phyloP scores from a whole-genome alignment of 2,329 filamentous ascomycete genomes.

The Aphanoascus verrucosus region DNA sequence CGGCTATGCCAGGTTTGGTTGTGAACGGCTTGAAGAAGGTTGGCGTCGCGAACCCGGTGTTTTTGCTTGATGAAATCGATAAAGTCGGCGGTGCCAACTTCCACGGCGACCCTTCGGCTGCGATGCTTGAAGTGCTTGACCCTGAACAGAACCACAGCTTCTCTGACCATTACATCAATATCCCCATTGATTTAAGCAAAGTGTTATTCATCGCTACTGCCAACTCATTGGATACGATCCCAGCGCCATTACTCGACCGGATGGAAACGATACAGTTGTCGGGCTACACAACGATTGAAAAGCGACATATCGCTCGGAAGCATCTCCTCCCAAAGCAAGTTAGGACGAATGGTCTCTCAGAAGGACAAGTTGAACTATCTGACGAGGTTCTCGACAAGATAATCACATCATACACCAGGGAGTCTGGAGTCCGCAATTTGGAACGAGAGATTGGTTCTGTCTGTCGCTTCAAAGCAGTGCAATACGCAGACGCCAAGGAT shows the following conservation, averaged over 20 bases:
- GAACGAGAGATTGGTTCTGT: conserved; percentile 93
- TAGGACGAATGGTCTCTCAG: conserved; percentile 70
- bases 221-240: conserved; percentile 89
- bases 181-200: conserved; percentile 90
- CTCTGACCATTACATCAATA: conserved; percentile 90
- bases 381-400: conserved; percentile 87
- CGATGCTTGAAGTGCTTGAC: conserved; percentile 95
- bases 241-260: conserved; percentile 81
- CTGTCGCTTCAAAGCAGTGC: conserved; percentile 87
- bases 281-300: conserved; percentile 94
- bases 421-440: conserved; percentile 89
- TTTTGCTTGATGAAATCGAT: conserved; percentile 94
- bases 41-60: conserved; percentile 87
- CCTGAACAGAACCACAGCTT: conserved; percentile 95
- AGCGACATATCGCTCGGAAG: conserved; percentile 82
- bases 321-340: conserved; percentile 97
- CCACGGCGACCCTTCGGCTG: conserved; percentile 89
- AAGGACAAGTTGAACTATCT: conserved; percentile 63
- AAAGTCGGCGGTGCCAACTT: conserved; percentile 86
- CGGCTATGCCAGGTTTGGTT: conserved; percentile 94
- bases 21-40: conserved; percentile 92
- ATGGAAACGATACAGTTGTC: conserved; percentile 94
- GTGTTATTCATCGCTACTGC: conserved; percentile 96
- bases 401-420: conserved; percentile 91
- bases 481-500: conserved; percentile 85